Evolutionary conservation across 805 yeast genomes (phyloP), one percentile per base, ranked within the genome.

Genomic region (Candida vaughaniae): DNA sequence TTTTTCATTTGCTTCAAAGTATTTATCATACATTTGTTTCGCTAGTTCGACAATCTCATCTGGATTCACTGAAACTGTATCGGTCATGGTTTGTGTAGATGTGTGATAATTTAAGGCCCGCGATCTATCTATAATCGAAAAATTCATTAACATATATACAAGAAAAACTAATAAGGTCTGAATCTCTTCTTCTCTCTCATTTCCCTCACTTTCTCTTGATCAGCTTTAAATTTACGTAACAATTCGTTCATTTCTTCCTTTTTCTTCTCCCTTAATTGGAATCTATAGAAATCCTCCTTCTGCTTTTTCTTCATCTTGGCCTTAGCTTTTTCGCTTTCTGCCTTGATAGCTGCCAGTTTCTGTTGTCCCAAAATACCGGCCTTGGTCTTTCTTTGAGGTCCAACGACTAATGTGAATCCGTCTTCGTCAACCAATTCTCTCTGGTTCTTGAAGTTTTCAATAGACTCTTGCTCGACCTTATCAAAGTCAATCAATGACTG

Each of bases 251-350:
- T 88, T 61, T 91, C 96, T 45, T 75, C 78, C 70, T 93, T 93
- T 75, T 90, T 91, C 54, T 79, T 77, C 59, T 93, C 96, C 62
- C 99, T 81, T 49, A 93, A 77, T 68, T 93, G 99, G 78, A 90
- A 93, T 52, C 96, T 75, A 70, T 93, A 93, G 70, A 93, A 93
- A 64, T 95, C 98, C 48, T 76, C 73, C 69, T 90, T 87, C 52
- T 86, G 90, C 55, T 80, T 80, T 60, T 75, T 78, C 60, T 82
- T 80, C 64, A 74, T 69, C 59, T 77, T 83, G 36, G 69, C 63
- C 42, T 64, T 60, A 11, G 66, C 62, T 38, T 62, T 67, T 2
- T 57, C 66, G 38, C 50, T 52, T 45, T 54, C 66, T 11, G 57
- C 61, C 22, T 65, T 62, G 17, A 63, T 59, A 10, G 28, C 4